phyloP scores from a whole-genome alignment of 2,329 filamentous ascomycete species.

The Cytospora leucostoma region DNA sequence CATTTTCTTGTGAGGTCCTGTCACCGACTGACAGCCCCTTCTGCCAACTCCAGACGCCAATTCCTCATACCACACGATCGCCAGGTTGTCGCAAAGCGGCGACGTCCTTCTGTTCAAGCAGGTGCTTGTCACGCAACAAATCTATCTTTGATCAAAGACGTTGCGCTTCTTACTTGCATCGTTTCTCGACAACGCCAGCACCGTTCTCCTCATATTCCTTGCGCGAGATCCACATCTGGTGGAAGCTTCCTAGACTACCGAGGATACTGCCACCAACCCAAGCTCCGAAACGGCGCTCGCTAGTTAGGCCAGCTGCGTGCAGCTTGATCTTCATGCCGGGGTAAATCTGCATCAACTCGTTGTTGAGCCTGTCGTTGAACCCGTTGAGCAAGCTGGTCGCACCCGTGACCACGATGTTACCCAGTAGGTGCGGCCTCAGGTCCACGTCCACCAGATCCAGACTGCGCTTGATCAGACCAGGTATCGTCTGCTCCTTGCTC shows the following conservation, averaged over 20 bases:
- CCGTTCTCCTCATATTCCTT: conserved; percentile 99
- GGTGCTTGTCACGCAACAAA: neutral
- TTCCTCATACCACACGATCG: conserved; percentile 9
- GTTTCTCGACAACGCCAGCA: conserved; percentile 85
- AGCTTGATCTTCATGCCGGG: conserved; percentile 86
- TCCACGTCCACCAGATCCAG: conserved; percentile 86
- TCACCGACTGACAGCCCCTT: conserved; percentile 20
- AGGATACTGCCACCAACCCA: conserved; percentile 98
- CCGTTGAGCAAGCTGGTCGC: conserved; percentile 85
- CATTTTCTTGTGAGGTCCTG: conserved; percentile 9
- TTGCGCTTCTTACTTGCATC: conserved; percentile 69
- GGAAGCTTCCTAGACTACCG: conserved; percentile 92
- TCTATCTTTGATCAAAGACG: neutral
- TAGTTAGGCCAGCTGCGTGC: conserved; percentile 80
- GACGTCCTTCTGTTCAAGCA: neutral
- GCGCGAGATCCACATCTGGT: conserved; percentile 98
- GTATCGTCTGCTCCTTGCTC: conserved; percentile 76
- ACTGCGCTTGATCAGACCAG: conserved; percentile 76
- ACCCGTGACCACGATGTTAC: conserved; percentile 91
- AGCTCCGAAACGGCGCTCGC: conserved; percentile 86
- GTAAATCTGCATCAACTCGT: conserved; percentile 78
- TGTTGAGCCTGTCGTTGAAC: conserved; percentile 86
- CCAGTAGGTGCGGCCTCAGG: conserved; percentile 76
- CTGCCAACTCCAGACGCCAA: conserved; percentile 27
- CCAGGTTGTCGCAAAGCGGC: conserved; percentile 8